Evolutionary conservation across 2,329 filamentous ascomycete genomes (phyloP), one percentile per base, ranked within the genome.

Genomic region (Fulvia fulva): DNA sequence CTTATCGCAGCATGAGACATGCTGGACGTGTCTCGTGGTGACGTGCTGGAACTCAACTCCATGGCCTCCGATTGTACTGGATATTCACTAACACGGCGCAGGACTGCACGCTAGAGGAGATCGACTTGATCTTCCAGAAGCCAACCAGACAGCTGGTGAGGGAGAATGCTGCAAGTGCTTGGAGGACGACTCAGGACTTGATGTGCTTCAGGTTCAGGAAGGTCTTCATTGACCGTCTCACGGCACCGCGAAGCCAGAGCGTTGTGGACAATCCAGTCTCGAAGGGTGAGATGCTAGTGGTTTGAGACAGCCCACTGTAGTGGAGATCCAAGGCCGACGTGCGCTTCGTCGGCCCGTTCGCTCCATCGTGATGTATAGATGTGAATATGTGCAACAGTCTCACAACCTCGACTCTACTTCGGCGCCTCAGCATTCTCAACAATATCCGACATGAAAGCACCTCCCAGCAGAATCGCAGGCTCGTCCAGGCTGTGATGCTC

Each of bases 51-150:
- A n/a, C n/a, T n/a, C n/a, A n/a, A n/a, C n/a, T n/a, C n/a, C n/a
- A n/a, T n/a, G n/a, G n/a, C n/a, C n/a, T n/a, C n/a, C n/a, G n/a
- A n/a, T n/a, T n/a, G n/a, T n/a, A n/a, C n/a, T n/a, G n/a, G n/a
- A 32, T 32, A 32, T 9, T 32, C 28, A 32, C 12, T 32, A 5
- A n/a, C n/a, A n/a, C n/a, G n/a, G n/a, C n/a, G n/a, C 89, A 89
- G 77, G 83, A 86, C 70, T 77, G 77, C 71, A 82, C 82, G 1
- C 80, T 90, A 0, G 87, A 90, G 73, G 87, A 90, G 73, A 89
- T 90, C 59, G 87, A 90, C 60, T 75, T 83, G 37, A 76, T 89
- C 21, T 89, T 89, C 70, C 78, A 81, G 51, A 78, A 81, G 60
- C 86, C 87, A 0, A 89, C 87, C 0, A 75, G 76, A 44, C 80